Conservation (phyloP, 495 filamentous ascomycete genomes). For the Trichoderma reesei region DNA sequence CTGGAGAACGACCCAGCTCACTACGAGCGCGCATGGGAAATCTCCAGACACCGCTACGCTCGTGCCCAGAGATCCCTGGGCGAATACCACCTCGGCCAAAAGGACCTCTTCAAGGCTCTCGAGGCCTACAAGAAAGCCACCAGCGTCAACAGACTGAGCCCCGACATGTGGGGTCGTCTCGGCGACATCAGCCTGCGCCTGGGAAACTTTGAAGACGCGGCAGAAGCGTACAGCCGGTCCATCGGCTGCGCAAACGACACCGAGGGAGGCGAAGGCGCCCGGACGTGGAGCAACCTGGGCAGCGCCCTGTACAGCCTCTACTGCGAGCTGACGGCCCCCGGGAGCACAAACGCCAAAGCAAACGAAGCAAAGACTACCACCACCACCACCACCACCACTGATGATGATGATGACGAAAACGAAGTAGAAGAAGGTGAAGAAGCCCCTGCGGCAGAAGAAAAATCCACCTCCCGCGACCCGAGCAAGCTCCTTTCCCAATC, state of each 20-base stretch:
- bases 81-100: slow-evolving; percentile 56
- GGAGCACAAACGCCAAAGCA: slow-evolving; percentile 14
- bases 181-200: slow-evolving; percentile 80
- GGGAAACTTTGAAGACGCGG: slow-evolving; percentile 64
- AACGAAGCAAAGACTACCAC: not conserved
- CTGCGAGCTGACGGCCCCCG: slow-evolving; percentile 31
- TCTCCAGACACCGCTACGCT: slow-evolving; percentile 70
- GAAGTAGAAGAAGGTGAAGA: slow-evolving; percentile 19
- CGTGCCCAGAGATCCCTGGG: slow-evolving; percentile 82
- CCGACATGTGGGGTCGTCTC: slow-evolving; percentile 76
- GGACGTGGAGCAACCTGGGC: slow-evolving; percentile 91
- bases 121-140: slow-evolving; percentile 70
- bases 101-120: slow-evolving; percentile 58
- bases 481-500: slow-evolving; percentile 60
- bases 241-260: slow-evolving; percentile 44
- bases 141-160: slow-evolving; percentile 68
- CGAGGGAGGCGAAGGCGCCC: slow-evolving; percentile 77
- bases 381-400: slow-evolving; percentile 18
- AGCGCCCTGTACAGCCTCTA: slow-evolving; percentile 53
- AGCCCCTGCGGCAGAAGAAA: slow-evolving; percentile 12
- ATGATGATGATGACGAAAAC: slow-evolving; percentile 20
- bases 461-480: slow-evolving; percentile 26
- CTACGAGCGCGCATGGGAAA: slow-evolving; percentile 83
- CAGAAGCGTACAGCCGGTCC: slow-evolving; percentile 71
- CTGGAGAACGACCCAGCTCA: slow-evolving; percentile 61